A percentile compares a stretch with the other conserved stretches of the same genome.
Conservation (phyloP, 1,139 yeast genomes). For the Pichia sp. region DNA sequence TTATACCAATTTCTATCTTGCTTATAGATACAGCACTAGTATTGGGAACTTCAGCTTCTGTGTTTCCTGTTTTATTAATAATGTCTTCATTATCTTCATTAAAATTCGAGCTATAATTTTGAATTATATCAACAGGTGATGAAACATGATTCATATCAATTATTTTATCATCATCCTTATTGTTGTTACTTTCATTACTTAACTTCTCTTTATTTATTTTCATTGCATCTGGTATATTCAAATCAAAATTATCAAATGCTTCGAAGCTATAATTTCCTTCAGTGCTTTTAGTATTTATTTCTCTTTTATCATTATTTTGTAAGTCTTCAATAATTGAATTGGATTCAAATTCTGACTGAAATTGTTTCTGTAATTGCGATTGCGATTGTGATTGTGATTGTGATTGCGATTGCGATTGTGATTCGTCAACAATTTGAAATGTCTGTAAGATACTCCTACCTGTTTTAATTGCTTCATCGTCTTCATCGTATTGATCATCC, state of each 20-base stretch:
- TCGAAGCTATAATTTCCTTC: slow-evolving; percentile 5
- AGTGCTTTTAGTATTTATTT: slow-evolving; percentile 1
- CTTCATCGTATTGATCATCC: slow-evolving; percentile 3
- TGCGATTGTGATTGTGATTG: slow-evolving; percentile 5
- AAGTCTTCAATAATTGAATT: not conserved
- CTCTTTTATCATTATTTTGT: not conserved
- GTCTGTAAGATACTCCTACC: slow-evolving; percentile 7
- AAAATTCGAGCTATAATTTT: not conserved
- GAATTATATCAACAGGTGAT: slow-evolving; percentile 3
- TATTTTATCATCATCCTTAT: slow-evolving; percentile 1
- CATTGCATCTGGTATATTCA: slow-evolving; percentile 2
- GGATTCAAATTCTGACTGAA: slow-evolving; percentile 3
- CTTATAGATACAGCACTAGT: slow-evolving; percentile 14
- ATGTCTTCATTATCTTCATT: not conserved
- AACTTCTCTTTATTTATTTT: not conserved
- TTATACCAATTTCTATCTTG: slow-evolving; percentile 7
- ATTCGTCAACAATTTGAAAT: slow-evolving; percentile 4
- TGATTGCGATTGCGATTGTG: slow-evolving; percentile 6
- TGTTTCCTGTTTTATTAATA: not conserved
- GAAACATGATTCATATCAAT: slow-evolving; percentile 2
- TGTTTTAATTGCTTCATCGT: slow-evolving; percentile 8
- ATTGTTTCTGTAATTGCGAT: slow-evolving; percentile 4
- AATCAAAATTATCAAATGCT: not conserved
- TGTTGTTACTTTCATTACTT: not conserved
- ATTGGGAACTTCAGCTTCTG: slow-evolving; percentile 15